Evolutionary conservation across 805 yeast species (phyloP).

Genomic region (Aciculoconidium aculeatum): DNA sequence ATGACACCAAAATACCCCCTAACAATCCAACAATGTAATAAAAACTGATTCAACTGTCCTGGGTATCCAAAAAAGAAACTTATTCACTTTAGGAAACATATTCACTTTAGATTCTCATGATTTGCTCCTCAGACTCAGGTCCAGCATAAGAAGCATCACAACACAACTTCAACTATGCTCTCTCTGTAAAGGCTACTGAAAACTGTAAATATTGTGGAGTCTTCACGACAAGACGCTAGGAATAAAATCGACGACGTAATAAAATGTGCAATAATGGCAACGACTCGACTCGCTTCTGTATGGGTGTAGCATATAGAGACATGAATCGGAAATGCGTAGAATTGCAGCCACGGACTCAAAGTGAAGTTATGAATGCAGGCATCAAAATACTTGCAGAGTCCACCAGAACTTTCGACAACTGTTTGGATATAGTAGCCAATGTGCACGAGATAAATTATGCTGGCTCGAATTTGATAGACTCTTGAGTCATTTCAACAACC

Average conservation of each 20-base stretch:
- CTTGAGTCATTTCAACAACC: too few species aligned
- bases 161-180: slow-evolving; percentile 79
- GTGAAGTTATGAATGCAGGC: slow-evolving; percentile 65
- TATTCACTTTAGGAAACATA: too few species aligned
- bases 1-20: too few species aligned
- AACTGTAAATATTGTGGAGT: slow-evolving; percentile 81
- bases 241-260: slow-evolving; percentile 57
- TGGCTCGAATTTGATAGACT: too few species aligned
- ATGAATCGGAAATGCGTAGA: slow-evolving; percentile 60
- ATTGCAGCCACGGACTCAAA: slow-evolving; percentile 63
- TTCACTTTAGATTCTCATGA: too few species aligned
- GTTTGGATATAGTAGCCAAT: slow-evolving; percentile 58
- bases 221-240: slow-evolving; percentile 64
- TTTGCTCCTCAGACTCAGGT: slow-evolving; percentile 54
- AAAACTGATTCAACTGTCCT: too few species aligned
- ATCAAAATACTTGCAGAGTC: slow-evolving; percentile 69
- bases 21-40: too few species aligned
- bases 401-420: slow-evolving; percentile 66
- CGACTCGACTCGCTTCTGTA: slow-evolving; percentile 74
- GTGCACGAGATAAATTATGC: too few species aligned
- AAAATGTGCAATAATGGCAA: slow-evolving; percentile 63
- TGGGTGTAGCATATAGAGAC: slow-evolving; percentile 89
- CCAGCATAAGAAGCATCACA: slow-evolving; percentile 62
- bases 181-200: slow-evolving; percentile 65
- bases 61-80: too few species aligned